Conservation (phyloP, 2,329 filamentous ascomycete genomes). For the Dactylonectria macrodidyma region DNA sequence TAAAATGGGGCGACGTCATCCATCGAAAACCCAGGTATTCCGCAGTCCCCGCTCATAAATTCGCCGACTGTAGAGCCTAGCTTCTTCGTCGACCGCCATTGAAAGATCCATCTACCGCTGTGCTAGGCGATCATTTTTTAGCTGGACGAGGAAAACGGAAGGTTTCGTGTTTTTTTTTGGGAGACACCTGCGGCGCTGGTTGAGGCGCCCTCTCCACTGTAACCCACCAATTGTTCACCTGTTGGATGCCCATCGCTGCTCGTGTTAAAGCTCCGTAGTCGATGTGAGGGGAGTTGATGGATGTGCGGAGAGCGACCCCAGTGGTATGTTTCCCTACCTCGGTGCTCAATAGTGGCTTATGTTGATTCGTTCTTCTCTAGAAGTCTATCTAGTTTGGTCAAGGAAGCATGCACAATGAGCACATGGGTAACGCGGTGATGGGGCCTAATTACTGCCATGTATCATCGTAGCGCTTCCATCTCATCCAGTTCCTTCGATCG, state of each 20-base stretch:
- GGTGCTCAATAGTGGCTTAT: not conserved
- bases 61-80: slow-evolving; percentile 14
- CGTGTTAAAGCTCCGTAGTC: not conserved
- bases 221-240: slow-evolving; percentile 11
- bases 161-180: slow-evolving; percentile 16
- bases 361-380: too few relatives aligned
- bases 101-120: slow-evolving; percentile 12
- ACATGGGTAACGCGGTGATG: not conserved
- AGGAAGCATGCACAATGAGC: not conserved
- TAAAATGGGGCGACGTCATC: slow-evolving; percentile 28
- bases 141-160: not conserved
- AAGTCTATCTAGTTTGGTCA: not conserved
- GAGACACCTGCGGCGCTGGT: slow-evolving; percentile 18
- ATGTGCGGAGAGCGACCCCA: slow-evolving; percentile 1
- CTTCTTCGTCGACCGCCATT: not conserved
- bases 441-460: too few relatives aligned
- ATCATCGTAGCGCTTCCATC: not conserved
- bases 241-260: not conserved
- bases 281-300: slow-evolving; percentile 8
- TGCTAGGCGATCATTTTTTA: not conserved
- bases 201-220: slow-evolving; percentile 20
- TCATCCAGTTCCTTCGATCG: slow-evolving; percentile 2
- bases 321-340: slow-evolving; percentile 1
- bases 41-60: slow-evolving; percentile 18
- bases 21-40: slow-evolving; percentile 4